Evolutionary conservation across 768 basidiomycete genomes (phyloP).

Genomic region (Suillus placidus): DNA sequence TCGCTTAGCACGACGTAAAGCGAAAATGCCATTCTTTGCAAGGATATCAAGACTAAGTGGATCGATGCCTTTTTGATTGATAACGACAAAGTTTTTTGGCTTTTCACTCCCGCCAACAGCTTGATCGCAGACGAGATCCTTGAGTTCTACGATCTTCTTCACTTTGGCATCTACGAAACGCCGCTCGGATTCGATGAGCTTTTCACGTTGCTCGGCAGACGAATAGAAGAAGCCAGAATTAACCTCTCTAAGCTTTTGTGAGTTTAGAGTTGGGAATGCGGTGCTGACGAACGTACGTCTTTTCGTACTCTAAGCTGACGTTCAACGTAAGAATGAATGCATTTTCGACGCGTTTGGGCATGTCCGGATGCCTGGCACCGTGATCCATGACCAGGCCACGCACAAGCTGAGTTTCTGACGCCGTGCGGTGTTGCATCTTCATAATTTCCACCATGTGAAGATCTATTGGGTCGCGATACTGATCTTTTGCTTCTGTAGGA

Average conservation of each 20-base stretch:
- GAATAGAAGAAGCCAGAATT: constrained; percentile 99
- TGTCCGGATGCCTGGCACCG: constrained; percentile 96
- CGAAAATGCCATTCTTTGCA: constrained; percentile 95
- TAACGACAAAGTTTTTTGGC: constrained; percentile 85
- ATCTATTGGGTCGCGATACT: constrained; percentile 89
- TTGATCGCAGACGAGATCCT: constrained; percentile 95
- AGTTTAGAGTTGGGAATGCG: constrained; percentile 21
- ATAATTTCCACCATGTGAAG: constrained; percentile 99
- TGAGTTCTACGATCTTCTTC: constrained; percentile 94
- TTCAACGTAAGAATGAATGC: constrained; percentile 94
- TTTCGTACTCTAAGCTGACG: constrained; percentile 98
- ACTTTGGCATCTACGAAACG: constrained; percentile 92
- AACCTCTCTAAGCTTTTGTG: constrained; percentile 72
- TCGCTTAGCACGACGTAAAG: constrained; percentile 92
- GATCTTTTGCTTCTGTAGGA: constrained; percentile 57
- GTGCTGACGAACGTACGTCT: constrained; percentile 74
- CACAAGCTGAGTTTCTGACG: constrained; percentile 94
- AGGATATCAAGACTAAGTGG: constrained; percentile 94
- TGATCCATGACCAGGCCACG: constrained; percentile 97
- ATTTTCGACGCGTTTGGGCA: constrained; percentile 98
- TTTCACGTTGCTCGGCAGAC: constrained; percentile 96
- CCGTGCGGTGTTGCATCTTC: constrained; percentile 99
- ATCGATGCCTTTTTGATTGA: constrained; percentile 99
- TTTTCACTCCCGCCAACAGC: constrained; percentile 81
- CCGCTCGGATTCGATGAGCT: constrained; percentile 96